A percentile compares a stretch with the other conserved stretches of the same genome.
Evolutionary conservation across 1,284 basidiomycete species (phyloP).

Genomic region (Agaricales sp.): DNA sequence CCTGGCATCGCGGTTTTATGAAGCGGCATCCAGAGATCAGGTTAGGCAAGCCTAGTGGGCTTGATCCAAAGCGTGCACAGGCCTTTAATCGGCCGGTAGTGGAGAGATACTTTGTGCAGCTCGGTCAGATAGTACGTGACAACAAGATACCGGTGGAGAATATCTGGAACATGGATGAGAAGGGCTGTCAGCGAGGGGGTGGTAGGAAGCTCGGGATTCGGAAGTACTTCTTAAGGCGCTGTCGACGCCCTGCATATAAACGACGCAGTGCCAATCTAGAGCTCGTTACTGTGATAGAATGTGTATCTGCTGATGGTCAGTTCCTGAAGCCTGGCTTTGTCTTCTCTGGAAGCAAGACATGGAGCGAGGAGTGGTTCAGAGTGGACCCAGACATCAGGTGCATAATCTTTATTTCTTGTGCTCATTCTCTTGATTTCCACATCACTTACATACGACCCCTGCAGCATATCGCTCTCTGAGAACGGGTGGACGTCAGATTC

Average conservation of each 20-base stretch:
- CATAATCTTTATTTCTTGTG: neutral
- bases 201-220: too few relatives aligned
- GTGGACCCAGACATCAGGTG: slow-evolving; percentile 21
- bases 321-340: slow-evolving; percentile 18
- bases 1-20: slow-evolving; percentile 11
- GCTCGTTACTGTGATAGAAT: slow-evolving; percentile 24
- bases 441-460: too few relatives aligned
- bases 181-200: slow-evolving; percentile 24
- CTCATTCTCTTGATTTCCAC: too few relatives aligned
- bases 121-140: slow-evolving; percentile 14
- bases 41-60: slow-evolving; percentile 12
- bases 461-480: slow-evolving; percentile 6
- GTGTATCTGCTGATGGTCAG: slow-evolving; percentile 23
- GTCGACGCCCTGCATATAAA: slow-evolving; percentile 14
- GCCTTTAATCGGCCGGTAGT: slow-evolving; percentile 18
- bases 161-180: slow-evolving; percentile 28
- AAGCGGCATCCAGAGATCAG: slow-evolving; percentile 17
- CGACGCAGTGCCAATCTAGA: slow-evolving; percentile 20
- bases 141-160: slow-evolving; percentile 16
- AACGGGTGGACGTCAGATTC: slow-evolving; percentile 9
- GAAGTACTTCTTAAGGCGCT: too few relatives aligned
- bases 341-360: slow-evolving; percentile 19
- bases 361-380: slow-evolving; percentile 16
- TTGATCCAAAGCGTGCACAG: slow-evolving; percentile 19
- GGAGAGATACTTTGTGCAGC: slow-evolving; percentile 14